A percentile compares a stretch with the other conserved stretches of the same genome.
These are phyloP conservation scores for Aspergillus pseudoglaucus DNA, from an alignment of 2,329 filamentous ascomycete genomes.

Conservation along the genomic window DNA sequence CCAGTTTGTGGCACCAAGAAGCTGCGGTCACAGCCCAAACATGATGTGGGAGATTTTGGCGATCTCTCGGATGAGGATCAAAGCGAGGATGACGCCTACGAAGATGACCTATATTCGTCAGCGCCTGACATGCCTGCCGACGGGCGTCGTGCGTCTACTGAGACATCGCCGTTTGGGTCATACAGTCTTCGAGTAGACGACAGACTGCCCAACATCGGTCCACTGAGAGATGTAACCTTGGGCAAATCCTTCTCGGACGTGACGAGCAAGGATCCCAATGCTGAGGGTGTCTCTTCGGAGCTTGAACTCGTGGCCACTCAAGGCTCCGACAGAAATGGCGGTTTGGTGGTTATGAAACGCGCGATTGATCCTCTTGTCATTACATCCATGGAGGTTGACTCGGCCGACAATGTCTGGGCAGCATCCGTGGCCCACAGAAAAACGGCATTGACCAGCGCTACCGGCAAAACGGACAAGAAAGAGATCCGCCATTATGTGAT, in stretches of 20 bases:
- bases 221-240: slow-evolving; percentile 67
- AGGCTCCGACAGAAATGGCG: slow-evolving; percentile 54
- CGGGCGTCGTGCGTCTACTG: slow-evolving; percentile 12
- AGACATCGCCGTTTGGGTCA: slow-evolving; percentile 39
- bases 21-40: slow-evolving; percentile 51
- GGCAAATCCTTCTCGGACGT: slow-evolving; percentile 49
- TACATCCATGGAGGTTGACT: slow-evolving; percentile 64
- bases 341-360: slow-evolving; percentile 69
- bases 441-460: slow-evolving; percentile 39
- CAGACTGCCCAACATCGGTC: slow-evolving; percentile 67
- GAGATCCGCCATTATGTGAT: slow-evolving; percentile 68
- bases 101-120: slow-evolving; percentile 45
- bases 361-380: slow-evolving; percentile 68
- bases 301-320: slow-evolving; percentile 50
- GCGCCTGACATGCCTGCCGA: slow-evolving; percentile 17
- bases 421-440: slow-evolving; percentile 50
- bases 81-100: slow-evolving; percentile 54
- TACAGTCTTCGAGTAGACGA: slow-evolving; percentile 74
- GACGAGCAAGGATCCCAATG: slow-evolving; percentile 43
- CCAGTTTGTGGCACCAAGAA: slow-evolving; percentile 57
- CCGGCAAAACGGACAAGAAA: slow-evolving; percentile 51
- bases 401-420: slow-evolving; percentile 74
- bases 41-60: slow-evolving; percentile 43
- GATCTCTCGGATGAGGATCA: slow-evolving; percentile 56
- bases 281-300: slow-evolving; percentile 26